Percentiles rank a stretch among this genome's conserved stretches.
Conservation (phyloP, 228 moss, liverwort and hornwort species). For the Sphagnum magellanicum region DNA sequence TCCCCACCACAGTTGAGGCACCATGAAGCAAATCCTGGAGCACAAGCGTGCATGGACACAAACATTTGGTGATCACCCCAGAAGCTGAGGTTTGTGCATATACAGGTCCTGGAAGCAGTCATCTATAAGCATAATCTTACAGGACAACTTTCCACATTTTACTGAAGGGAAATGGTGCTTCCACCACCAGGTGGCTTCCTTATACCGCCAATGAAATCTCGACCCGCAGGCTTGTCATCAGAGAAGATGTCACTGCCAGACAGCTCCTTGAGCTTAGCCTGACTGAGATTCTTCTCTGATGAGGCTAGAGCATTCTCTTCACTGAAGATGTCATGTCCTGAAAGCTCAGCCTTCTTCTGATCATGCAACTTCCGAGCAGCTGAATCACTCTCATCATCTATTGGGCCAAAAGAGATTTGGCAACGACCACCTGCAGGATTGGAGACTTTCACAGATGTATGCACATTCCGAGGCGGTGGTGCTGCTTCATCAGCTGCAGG, state of each 20-base stretch:
- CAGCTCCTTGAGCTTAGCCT: constrained; percentile 83
- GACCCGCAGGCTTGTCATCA: constrained; percentile 64
- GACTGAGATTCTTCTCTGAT: constrained; percentile 27
- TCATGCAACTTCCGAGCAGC: constrained; percentile 27
- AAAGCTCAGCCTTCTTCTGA: constrained; percentile 38
- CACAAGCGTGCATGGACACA: no score
- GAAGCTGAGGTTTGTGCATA: no score
- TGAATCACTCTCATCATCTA: constrained; percentile 20
- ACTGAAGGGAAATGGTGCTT: constrained; percentile 60
- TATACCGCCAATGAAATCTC: constrained; percentile 81
- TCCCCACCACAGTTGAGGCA: no score
- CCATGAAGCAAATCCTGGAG: no score
- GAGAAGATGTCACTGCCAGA: constrained; percentile 93
- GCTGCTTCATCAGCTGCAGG: constrained; percentile 7
- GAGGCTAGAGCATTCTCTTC: constrained; percentile 9
- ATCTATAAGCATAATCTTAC: no score
- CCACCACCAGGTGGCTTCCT: constrained; percentile 94
- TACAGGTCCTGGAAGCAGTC: no score
- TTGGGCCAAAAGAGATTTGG: constrained; percentile 26
- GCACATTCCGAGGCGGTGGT: constrained; percentile 42
- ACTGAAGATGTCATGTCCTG: constrained; percentile 31
- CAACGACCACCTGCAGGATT: constrained; percentile 46
- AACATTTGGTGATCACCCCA: no score
- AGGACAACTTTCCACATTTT: no score
- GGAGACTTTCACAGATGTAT: constrained; percentile 55